phyloP scores from a whole-genome alignment of 257 asterid species.

The Solanum dulcamara region DNA sequence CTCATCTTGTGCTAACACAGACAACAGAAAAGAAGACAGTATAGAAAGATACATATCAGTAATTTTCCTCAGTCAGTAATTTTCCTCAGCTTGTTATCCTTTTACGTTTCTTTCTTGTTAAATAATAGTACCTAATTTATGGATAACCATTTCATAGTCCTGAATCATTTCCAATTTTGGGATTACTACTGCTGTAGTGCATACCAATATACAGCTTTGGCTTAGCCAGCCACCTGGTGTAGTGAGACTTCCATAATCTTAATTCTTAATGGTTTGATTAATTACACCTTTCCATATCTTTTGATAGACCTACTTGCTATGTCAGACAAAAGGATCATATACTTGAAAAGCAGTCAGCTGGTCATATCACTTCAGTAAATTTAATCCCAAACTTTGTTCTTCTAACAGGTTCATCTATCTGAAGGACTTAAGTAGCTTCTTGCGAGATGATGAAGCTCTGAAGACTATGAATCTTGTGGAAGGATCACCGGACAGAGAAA shows the following conservation, averaged over 20 bases:
- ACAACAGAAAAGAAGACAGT: not conserved
- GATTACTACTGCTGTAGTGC: not conserved
- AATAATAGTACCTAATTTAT: not conserved
- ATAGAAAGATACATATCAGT: not conserved
- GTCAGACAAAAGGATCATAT: not conserved
- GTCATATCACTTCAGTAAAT: not conserved
- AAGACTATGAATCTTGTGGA: conserved; percentile 50
- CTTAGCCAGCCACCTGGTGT: not conserved
- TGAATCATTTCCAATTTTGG: not conserved
- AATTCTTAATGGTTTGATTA: not conserved
- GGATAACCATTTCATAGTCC: not conserved
- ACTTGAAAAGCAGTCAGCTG: not conserved
- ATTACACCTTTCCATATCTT: not conserved
- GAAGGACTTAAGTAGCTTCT: conserved; percentile 68
- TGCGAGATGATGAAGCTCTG: conserved; percentile 66
- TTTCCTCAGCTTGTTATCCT: not conserved
- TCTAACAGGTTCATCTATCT: conserved; percentile 54
- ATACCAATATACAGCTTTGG: not conserved
- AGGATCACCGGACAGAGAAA: conserved; percentile 56
- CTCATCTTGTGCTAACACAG: not conserved
- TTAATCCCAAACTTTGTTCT: not conserved
- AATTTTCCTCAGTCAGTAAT: not conserved
- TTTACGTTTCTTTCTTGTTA: not conserved
- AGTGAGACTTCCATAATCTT: not conserved
- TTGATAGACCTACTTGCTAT: not conserved